Evolutionary conservation across 345 rosid genomes (phyloP).

Genomic region (Acer yangbiense): DNA sequence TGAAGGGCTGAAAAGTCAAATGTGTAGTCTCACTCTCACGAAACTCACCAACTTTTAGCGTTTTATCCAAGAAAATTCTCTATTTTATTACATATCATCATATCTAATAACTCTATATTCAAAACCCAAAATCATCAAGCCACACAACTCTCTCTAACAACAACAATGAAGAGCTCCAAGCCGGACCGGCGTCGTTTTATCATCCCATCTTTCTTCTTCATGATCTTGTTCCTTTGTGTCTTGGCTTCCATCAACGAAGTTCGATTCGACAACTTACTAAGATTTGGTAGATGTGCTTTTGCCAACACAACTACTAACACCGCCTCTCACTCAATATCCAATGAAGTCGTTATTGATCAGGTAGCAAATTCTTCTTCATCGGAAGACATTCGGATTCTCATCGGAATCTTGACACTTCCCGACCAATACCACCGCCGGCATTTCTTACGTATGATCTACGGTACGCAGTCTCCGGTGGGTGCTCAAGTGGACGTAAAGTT

Average conservation of each 20-base stretch:
- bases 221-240: conserved; percentile 53
- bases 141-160: background rate
- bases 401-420: conserved; percentile 81
- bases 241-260: conserved; percentile 61
- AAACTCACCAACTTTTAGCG: conserved; percentile 24
- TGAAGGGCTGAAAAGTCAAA: conserved; percentile 33
- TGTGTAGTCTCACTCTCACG: conserved; percentile 28
- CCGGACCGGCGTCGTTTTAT: conserved; percentile 39
- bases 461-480: conserved; percentile 48
- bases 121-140: background rate
- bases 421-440: conserved; percentile 77
- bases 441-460: conserved; percentile 69
- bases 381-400: conserved; percentile 60
- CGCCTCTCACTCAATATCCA: background rate
- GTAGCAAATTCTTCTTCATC: conserved; percentile 32
- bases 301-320: background rate
- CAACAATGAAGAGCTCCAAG: conserved; percentile 33
- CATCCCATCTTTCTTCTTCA: conserved; percentile 56
- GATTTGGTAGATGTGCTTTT: conserved; percentile 53
- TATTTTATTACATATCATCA: conserved; percentile 2
- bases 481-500: conserved; percentile 78
- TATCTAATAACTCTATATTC: background rate
- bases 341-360: background rate
- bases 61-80: conserved; percentile 14
- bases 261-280: conserved; percentile 47